Base-by-base conservation (phyloP, 2,329 filamentous ascomycete genomes). In the Lecanoromycetidae sp. region DNA sequence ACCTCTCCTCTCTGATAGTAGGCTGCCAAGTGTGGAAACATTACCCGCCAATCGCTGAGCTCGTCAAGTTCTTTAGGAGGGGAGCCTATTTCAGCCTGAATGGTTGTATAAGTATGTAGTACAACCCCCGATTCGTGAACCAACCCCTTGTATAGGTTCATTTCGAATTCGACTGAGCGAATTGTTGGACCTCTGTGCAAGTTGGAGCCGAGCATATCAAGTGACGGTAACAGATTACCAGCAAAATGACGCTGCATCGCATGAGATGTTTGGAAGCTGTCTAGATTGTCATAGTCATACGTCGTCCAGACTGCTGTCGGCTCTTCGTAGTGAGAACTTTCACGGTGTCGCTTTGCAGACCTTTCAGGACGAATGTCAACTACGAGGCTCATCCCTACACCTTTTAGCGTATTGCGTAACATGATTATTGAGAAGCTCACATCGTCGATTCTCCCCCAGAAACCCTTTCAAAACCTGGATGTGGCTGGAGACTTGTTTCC, bases 401-500 rank as follows among this genome's bases (percentile, higher is more conserved):
- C 25, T 17, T 12, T 46, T 32, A 44, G 43, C 39, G 35, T 23
- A 19, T 20, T 26, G 39, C 3, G 29, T 5, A 20, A 30, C 29
- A 41, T 6, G 6, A 13, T 20, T 7, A 35, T 23, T 33, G 30
- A n/a, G 2, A 22, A 37, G 61, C 69, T 66, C 60, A 76, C 74
- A 74, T 50, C 68, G 63, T 23, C 70, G 68, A 51, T 76, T 69
- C 4, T 69, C 66, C 52, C 67, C 66, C 30, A 79, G 63, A 50
- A 75, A 72, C 10, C 67, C 69, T 58, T 77, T 76, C 17, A 80
- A 64, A 2, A 80, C 76, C 59, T 80, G 77, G 22, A 80, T 70
- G 57, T 80, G 77, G 55, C 77, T 80, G 0, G 77, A 80, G 4
- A 80, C 73, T 56, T 80, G 74, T 58, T 80, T 80, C 42, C 77